A percentile compares a stretch with the other conserved stretches of the same genome.
These are phyloP conservation scores for Phytophthora vignae DNA, from an alignment of 352 stramenopile genomes.

Conservation along the genomic window DNA sequence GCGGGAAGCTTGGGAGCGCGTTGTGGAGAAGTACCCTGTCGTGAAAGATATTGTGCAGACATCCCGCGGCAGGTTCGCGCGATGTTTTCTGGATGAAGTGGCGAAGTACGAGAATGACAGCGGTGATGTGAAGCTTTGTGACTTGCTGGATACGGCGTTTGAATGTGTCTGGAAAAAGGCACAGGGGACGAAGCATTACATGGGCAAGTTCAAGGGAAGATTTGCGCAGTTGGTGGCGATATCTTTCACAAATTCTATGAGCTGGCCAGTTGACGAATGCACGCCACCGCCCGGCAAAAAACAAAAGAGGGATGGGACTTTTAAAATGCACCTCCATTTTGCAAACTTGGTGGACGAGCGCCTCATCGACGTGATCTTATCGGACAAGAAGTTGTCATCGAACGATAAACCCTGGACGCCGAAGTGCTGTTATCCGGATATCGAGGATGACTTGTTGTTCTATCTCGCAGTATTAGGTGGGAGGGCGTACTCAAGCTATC, in stretches of 20 bases:
- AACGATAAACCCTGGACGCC: neutral
- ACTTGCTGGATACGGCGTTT: neutral
- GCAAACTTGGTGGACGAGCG: conserved; percentile 17
- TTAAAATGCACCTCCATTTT: conserved; percentile 19
- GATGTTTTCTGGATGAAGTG: neutral
- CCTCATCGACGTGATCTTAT: conserved; percentile 9
- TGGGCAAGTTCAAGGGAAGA: neutral
- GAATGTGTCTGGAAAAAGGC: neutral
- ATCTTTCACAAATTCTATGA: neutral
- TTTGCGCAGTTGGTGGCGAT: neutral
- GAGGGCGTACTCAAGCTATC: neutral
- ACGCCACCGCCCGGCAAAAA: neutral
- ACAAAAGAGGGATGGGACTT: neutral
- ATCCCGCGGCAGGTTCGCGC: neutral
- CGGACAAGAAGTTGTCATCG: neutral
- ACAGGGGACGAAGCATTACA: neutral
- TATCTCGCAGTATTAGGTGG: conserved; percentile 1
- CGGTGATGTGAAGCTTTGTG: neutral
- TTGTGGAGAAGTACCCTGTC: neutral
- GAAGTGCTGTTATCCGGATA: neutral
- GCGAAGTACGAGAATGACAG: neutral
- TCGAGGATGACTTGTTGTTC: neutral
- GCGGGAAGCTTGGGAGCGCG: neutral
- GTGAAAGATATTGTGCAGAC: neutral
- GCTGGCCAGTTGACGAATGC: neutral